A percentile compares a stretch with the other conserved stretches of the same genome.
Conservation (phyloP, 192 early-diverging fungal species). For the Rhizophlyctis rosea region DNA sequence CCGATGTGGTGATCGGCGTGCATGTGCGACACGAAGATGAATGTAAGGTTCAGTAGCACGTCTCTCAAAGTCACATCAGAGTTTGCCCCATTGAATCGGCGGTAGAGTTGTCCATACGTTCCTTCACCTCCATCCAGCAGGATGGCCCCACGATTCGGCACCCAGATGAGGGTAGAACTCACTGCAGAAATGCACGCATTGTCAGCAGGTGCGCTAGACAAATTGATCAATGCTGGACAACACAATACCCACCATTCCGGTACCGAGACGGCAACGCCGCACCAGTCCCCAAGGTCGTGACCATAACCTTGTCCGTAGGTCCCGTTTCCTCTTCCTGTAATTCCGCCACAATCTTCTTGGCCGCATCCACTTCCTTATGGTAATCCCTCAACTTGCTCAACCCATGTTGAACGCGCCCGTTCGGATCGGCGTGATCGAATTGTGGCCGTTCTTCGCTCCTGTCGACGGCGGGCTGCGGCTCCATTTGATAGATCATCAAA, state of each 20-base stretch:
- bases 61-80: too few species aligned
- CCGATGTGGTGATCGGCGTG: slow-evolving; percentile 99
- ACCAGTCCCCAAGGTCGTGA: slow-evolving; percentile 86
- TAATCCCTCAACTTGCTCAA: too few species aligned
- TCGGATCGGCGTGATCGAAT: slow-evolving; percentile 12
- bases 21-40: slow-evolving; percentile 91
- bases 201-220: not conserved
- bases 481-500: slow-evolving; percentile 54
- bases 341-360: too few species aligned
- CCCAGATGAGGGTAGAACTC: slow-evolving; percentile 71
- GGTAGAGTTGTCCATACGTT: slow-evolving; percentile 77
- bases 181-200: slow-evolving; percentile 47
- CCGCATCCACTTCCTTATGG: too few species aligned
- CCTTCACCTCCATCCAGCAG: slow-evolving; percentile 91
- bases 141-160: slow-evolving; percentile 62
- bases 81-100: slow-evolving; percentile 48
- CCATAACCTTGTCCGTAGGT: slow-evolving; percentile 25
- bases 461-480: slow-evolving; percentile 54
- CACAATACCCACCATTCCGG: slow-evolving; percentile 91
- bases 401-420: slow-evolving; percentile 11
- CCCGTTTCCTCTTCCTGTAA: too few species aligned
- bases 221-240: not conserved
- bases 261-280: slow-evolving; percentile 83
- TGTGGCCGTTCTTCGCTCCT: slow-evolving; percentile 10
- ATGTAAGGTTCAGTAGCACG: slow-evolving; percentile 51